Percentiles rank a stretch among this genome's conserved stretches.
Conservation (phyloP, 2,329 filamentous ascomycete genomes). For the Fusarium devonianum region DNA sequence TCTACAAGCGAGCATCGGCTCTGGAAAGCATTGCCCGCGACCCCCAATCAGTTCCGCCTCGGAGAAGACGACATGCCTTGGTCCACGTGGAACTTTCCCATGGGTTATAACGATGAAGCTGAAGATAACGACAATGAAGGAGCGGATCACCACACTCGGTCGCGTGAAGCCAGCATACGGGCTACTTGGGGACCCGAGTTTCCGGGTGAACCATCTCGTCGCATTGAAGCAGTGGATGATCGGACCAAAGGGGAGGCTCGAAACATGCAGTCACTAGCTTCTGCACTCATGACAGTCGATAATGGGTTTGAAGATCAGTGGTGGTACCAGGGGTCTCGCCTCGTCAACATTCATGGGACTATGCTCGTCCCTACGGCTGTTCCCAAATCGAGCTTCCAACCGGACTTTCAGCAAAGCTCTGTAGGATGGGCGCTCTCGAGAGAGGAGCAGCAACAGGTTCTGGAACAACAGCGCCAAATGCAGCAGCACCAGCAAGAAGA, state of each 20-base stretch:
- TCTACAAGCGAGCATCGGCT: conserved; percentile 35
- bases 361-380: conserved; percentile 28
- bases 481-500: conserved; percentile 6
- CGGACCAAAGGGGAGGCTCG: conserved; percentile 32
- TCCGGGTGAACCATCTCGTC: conserved; percentile 7
- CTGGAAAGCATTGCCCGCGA: conserved; percentile 54
- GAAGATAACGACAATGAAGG: conserved; percentile 13
- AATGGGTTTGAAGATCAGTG: conserved; percentile 66
- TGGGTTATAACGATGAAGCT: conserved; percentile 24
- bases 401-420: conserved; percentile 20
- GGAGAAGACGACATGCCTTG: conserved; percentile 59
- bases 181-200: conserved; percentile 33
- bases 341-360: conserved; percentile 37
- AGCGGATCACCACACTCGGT: not conserved
- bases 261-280: conserved; percentile 58
- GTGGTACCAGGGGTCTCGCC: conserved; percentile 58
- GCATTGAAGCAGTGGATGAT: conserved; percentile 43
- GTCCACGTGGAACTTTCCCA: conserved; percentile 46
- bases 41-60: conserved; percentile 47
- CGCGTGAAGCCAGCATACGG: conserved; percentile 24
- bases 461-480: conserved; percentile 8
- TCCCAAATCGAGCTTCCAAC: conserved; percentile 19
- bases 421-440: conserved; percentile 30
- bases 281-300: conserved; percentile 64
- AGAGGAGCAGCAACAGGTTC: not conserved